Conservation (phyloP, 2,329 filamentous ascomycete genomes). For the Tolypocladium sp. region DNA sequence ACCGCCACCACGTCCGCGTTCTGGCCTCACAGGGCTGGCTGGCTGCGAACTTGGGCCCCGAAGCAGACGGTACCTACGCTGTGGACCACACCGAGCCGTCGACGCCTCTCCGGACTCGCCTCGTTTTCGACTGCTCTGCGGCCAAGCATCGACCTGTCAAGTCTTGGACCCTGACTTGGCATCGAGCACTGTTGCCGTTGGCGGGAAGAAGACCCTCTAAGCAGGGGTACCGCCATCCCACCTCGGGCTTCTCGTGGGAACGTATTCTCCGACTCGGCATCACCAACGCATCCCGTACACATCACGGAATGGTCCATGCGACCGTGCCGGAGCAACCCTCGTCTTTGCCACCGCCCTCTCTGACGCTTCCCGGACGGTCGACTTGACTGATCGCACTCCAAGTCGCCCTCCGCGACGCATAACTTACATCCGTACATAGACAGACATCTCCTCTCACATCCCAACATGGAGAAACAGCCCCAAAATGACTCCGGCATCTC, state of each 20-base stretch:
- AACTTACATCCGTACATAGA: not conserved
- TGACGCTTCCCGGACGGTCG: not conserved
- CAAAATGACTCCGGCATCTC: not conserved
- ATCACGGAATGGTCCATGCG: not conserved
- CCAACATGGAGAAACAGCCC: not conserved
- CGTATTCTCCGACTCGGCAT: not conserved
- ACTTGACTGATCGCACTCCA: not conserved
- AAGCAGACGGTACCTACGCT: not conserved
- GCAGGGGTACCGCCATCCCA: not conserved
- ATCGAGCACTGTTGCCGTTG: not conserved
- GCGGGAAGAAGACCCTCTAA: not conserved
- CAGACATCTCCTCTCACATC: not conserved
- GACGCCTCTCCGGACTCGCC: not conserved
- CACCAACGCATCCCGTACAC: not conserved
- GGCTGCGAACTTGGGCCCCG: not conserved
- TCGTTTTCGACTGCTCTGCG: not conserved
- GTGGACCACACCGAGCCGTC: not conserved
- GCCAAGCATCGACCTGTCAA: not conserved
- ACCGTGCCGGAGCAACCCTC: not conserved
- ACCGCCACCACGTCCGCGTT: not conserved
- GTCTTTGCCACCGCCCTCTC: not conserved
- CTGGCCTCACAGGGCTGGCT: not conserved
- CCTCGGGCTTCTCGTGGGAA: not conserved
- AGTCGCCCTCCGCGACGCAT: not conserved
- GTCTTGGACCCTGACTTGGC: not conserved